Base-by-base conservation (phyloP, 2,329 filamentous ascomycete genomes). In the Drechslerella dactyloides region DNA sequence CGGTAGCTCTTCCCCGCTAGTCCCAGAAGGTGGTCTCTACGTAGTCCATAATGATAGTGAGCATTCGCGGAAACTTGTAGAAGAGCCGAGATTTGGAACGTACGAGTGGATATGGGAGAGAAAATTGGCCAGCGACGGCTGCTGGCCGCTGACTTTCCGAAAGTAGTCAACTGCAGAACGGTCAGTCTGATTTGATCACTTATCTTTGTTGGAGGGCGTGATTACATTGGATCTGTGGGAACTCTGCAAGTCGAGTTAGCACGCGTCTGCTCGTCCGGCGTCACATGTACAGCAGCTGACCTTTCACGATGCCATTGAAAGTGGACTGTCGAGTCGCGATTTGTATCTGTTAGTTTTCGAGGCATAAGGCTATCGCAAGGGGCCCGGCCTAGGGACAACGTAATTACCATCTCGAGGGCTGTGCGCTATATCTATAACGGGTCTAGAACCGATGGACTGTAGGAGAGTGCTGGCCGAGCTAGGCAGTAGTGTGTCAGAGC, bases 11-110 rank as follows among this genome's bases (percentile, higher is more conserved):
- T 65, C 2, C 68, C 74, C 75, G 96, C 91, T 1, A 97, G 83
- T 0, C 93, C 93, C 37, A 85, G 84, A 0, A 97, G 84, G 79
- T 97, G 93, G 76, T 97, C 93, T 74, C 89, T 96, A 44, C 11
- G 35, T 8, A 33, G 8, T 33, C 5, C n/a, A n/a, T n/a, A n/a
- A n/a, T 6, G 19, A 33, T 17, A n/a, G n/a, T 61, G 17, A 68
- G 54, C 27, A 33, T 17, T 8, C n/a, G 37, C 46, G 46, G 21
- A 15, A 15, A n/a, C 23, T 40, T 23, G 10, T 24, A n/a, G 2
- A 59, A 6, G 24, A 19, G 24, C 11, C 15, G 15, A 33, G 35
- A n/a, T 19, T n/a, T 21, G n/a, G n/a, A n/a, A 50, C 70, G 6
- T 57, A 76, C 76, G 74, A 75, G 78, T 97, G 93, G 1, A 96